Conservation (phyloP, 192 early-diverging fungal species). For the Backusella liffmaniae region DNA sequence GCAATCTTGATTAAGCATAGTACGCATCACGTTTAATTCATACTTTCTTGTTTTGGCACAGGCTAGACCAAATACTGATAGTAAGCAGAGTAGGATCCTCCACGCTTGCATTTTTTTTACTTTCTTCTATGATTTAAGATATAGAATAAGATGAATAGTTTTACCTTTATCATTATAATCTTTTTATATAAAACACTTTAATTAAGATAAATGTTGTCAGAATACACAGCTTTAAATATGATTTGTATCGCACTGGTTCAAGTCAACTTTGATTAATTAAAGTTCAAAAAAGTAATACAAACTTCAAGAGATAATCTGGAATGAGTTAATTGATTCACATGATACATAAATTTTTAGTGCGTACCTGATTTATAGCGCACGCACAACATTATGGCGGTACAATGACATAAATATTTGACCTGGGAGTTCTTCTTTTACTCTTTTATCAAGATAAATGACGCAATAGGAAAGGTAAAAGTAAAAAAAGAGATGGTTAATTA, state of each 20-base stretch:
- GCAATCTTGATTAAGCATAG: constrained; percentile 19
- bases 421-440: neutral
- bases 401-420: constrained; percentile 9
- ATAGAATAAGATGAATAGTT: neutral
- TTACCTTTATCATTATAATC: neutral
- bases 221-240: neutral
- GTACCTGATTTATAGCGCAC: neutral
- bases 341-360: neutral
- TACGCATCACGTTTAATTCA: neutral
- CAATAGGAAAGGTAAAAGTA: neutral
- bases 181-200: neutral
- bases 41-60: neutral
- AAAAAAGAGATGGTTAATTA: neutral
- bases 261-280: neutral
- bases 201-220: neutral
- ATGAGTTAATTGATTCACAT: constrained; percentile 3
- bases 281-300: constrained; percentile 1
- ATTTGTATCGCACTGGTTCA: neutral
- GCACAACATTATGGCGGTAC: neutral
- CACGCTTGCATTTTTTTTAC: neutral
- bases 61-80: neutral
- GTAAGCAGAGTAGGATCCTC: neutral
- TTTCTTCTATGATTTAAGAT: no score
- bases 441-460: constrained; percentile 9
- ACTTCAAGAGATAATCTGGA: neutral